Base-by-base conservation (phyloP, 1,139 yeast genomes). In the Kodamaea fungicola region DNA sequence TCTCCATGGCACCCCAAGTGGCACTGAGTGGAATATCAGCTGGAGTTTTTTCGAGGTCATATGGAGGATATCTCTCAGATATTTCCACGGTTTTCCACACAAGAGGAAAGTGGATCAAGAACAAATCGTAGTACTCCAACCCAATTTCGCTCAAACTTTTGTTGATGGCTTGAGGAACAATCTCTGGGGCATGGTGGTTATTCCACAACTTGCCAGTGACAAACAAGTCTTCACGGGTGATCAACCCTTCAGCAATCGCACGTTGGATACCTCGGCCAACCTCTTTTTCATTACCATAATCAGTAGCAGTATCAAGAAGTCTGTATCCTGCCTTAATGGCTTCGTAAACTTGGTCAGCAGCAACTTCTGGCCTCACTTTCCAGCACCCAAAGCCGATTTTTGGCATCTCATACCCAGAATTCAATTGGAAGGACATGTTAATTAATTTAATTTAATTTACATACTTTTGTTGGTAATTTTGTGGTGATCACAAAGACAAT, bases 171-270 rank as follows among this genome's bases (percentile, higher is more conserved):
- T 55, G 46, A 46, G 67, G 74, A 39, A 77, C 82, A 47, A 75
- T 57, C 46, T 78, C 71, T 27, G 81, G 80, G 61, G 79, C 80
- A 57, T 85, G 95, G 71, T 58, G 82, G 47, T 65, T 70, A 71
- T 84, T 85, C 94, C 95, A 86, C 51, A 84, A 69, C 64, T 86
- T 86, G 38, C 95, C 82, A 33, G 84, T 83, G 48, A 85, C 68
- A 57, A 80, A 78, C 46, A 86, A 62, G 32, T 86, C 94, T 43
- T 81, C 81, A 62, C 95, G 74, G 41, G 70, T 69, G 38, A 80
- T 88, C 28, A 83, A 42, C 3, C 86, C 86, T 37, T 82, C 88
- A 31, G 64, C 71, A 47, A 83, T 65, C 37, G 90, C 90, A 47
- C 60, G 67, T 33, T 67, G 71, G 46, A 83, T 67, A 45, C 89